These are phyloP conservation scores for Nymphaea colorata DNA, from an alignment of 164 flowering plant genomes.

Conservation along the genomic window DNA sequence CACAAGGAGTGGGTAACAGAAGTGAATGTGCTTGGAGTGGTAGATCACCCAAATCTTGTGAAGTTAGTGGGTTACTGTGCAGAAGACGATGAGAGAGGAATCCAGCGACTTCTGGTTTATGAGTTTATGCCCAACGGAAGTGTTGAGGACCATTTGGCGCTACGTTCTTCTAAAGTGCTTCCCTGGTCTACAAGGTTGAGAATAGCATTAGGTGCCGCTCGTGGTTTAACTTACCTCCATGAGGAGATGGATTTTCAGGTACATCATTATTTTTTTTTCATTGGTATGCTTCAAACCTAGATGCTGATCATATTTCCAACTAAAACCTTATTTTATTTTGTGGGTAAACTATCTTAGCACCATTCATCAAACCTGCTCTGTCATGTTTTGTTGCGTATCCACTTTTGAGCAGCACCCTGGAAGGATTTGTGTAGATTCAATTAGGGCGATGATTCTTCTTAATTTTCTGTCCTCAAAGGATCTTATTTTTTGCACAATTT, in stretches of 20 bases:
- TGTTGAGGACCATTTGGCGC: conserved; percentile 67
- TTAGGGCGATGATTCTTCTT: too few species aligned
- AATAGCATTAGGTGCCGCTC: conserved; percentile 84
- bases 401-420: too few species aligned
- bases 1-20: conserved; percentile 99
- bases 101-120: conserved; percentile 73
- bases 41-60: conserved; percentile 90
- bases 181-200: conserved; percentile 78
- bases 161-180: conserved; percentile 31
- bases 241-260: conserved; percentile 97
- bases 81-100: conserved; percentile 92
- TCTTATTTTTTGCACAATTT: too few species aligned
- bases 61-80: conserved; percentile 89
- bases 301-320: background rate
- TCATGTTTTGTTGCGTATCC: background rate
- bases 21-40: conserved; percentile 87
- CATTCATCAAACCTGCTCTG: too few species aligned
- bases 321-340: background rate
- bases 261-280: background rate
- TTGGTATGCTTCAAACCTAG: background rate
- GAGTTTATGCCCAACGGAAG: conserved; percentile 85
- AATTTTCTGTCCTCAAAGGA: too few species aligned
- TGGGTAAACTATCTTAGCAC: background rate
- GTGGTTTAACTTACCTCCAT: conserved; percentile 79
- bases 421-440: too few species aligned